Percentiles rank a stretch among this genome's conserved stretches.
Evolutionary conservation across 495 filamentous ascomycete species (phyloP).

Genomic region (Jackrogersella multiformis): DNA sequence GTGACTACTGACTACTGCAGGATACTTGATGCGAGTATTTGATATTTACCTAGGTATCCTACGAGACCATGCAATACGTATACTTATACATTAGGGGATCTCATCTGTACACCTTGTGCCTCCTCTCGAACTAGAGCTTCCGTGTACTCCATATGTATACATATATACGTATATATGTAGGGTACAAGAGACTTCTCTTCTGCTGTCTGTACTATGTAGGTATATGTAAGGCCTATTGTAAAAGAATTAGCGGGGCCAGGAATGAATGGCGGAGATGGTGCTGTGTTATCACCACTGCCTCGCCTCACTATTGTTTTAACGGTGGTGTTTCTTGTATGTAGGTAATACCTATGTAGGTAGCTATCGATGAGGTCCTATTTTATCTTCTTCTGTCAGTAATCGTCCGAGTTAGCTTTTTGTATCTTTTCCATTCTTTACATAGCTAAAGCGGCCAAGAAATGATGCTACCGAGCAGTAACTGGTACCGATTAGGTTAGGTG

Average conservation of each 20-base stretch:
- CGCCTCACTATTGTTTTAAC: slow-evolving; percentile 22
- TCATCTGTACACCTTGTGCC: no score
- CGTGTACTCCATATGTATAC: no score
- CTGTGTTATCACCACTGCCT: not conserved
- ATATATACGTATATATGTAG: no score
- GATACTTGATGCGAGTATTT: no score
- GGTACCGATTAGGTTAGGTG: not conserved
- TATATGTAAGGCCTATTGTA: not conserved
- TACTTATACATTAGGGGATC: no score
- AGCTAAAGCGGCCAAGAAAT: not conserved
- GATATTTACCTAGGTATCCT: no score
- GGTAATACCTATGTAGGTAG: slow-evolving; percentile 11
- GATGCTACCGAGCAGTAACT: not conserved
- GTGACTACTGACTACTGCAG: no score
- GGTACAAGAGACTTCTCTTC: no score
- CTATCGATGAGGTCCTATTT: slow-evolving; percentile 1
- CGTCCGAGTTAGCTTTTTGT: slow-evolving; percentile 10
- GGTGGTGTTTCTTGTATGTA: not conserved
- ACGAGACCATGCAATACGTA: no score
- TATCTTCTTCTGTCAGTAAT: slow-evolving; percentile 7
- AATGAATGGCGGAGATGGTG: not conserved
- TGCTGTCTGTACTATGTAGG: no score
- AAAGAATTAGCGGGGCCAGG: not conserved
- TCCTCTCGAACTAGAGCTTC: no score
- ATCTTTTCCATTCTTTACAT: not conserved